phyloP scores from a whole-genome alignment of 345 rosid species.

The Arabidopsis thaliana region TAIR10.1 NC_003070.9:656001-656500 shows the following conservation, averaged over 20 bases:
- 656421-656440: conserved; percentile 85
- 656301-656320: conserved; percentile 59
- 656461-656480: conserved; percentile 66
- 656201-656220: conserved; percentile 76
- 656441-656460: conserved; percentile 89
- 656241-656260: conserved; percentile 11
- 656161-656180: conserved; percentile 86
- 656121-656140: conserved; percentile 78
- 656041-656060: conserved; percentile 24
- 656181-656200: conserved; percentile 84
- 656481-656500: conserved; percentile 84
- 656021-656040: conserved; percentile 74
- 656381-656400: conserved; percentile 75
- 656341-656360: conserved; percentile 68
- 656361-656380: conserved; percentile 74
- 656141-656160: conserved; percentile 72
- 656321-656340: conserved; percentile 81
- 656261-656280: conserved; percentile 10
- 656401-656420: conserved; percentile 84
- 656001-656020: conserved; percentile 90
- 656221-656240: conserved; percentile 87
- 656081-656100: conserved; percentile 16
- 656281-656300: background rate
- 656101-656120: background rate
- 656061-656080: background rate